Evolutionary conservation across 345 rosid genomes (phyloP).

Genomic region (Brassica juncea): DNA sequence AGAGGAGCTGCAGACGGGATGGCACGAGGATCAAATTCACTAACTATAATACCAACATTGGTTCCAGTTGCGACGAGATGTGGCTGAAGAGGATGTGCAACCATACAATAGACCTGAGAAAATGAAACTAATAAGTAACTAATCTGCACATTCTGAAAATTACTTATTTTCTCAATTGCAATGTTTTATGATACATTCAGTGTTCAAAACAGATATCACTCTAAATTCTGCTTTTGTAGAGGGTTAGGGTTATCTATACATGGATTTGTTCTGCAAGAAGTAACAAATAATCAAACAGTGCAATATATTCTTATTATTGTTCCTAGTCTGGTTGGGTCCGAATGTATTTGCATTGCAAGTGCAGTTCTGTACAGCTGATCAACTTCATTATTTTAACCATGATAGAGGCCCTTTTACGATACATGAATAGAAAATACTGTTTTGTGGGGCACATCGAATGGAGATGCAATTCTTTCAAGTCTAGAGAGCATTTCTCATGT

Average conservation of each 20-base stretch:
- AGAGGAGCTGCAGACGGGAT: constrained; percentile 91
- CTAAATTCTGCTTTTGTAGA: constrained; percentile 3
- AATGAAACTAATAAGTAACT: constrained; percentile 35
- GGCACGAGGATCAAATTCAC: constrained; percentile 93
- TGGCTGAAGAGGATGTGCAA: constrained; percentile 96
- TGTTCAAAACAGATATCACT: constrained; percentile 22
- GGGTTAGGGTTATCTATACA: background rate
- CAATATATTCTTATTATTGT: background rate
- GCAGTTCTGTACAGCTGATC: background rate
- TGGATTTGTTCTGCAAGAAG: background rate
- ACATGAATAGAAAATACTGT: constrained; percentile 5
- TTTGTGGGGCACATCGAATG: background rate
- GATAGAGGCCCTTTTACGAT: background rate
- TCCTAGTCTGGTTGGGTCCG: background rate
- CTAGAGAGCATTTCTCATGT: constrained; percentile 5
- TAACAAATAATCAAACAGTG: background rate
- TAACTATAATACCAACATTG: constrained; percentile 86
- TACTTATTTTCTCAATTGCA: background rate
- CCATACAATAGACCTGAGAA: constrained; percentile 95
- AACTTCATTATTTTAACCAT: background rate
- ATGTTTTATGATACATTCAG: constrained; percentile 1
- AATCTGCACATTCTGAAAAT: constrained; percentile 10
- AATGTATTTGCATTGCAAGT: background rate
- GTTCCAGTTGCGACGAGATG: constrained; percentile 98
- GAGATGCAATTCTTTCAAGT: constrained; percentile 12